A percentile compares a stretch with the other conserved stretches of the same genome.
Evolutionary conservation across 495 filamentous ascomycete species (phyloP).

Genomic region (Lasiosphaeria hispida): DNA sequence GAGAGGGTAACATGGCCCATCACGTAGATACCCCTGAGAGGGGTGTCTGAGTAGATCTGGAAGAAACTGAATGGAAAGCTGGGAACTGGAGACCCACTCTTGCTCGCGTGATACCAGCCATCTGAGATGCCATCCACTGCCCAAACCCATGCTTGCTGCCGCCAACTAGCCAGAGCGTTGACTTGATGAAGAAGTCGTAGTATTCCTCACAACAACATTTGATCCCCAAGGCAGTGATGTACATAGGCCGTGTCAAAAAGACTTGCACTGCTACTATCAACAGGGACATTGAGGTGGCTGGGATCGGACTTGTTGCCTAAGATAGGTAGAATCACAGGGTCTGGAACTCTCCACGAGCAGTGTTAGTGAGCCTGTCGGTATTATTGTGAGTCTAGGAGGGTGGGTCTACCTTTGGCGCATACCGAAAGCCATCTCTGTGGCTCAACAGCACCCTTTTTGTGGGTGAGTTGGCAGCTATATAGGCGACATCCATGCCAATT

Average conservation of each 20-base stretch:
- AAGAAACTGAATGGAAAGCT: background rate
- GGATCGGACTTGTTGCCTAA: slow-evolving; percentile 27
- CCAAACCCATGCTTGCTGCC: slow-evolving; percentile 38
- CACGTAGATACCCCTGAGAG: background rate
- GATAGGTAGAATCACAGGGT: slow-evolving; percentile 31
- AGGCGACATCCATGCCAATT: slow-evolving; percentile 42
- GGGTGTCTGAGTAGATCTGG: no score
- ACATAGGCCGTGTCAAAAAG: slow-evolving; percentile 50
- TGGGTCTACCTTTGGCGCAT: slow-evolving; percentile 30
- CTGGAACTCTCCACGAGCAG: slow-evolving; percentile 22
- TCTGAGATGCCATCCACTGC: slow-evolving; percentile 36
- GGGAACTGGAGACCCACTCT: slow-evolving; percentile 15
- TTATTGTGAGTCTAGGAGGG: background rate
- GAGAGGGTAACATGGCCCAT: slow-evolving; percentile 27
- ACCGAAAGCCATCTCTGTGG: slow-evolving; percentile 42
- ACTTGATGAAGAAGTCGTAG: slow-evolving; percentile 40
- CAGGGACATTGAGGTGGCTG: slow-evolving; percentile 38
- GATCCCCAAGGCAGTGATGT: slow-evolving; percentile 37
- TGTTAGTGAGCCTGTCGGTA: background rate
- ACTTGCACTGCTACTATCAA: slow-evolving; percentile 41
- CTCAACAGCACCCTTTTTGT: slow-evolving; percentile 39
- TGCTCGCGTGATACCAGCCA: slow-evolving; percentile 23
- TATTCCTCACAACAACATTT: slow-evolving; percentile 38
- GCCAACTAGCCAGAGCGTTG: slow-evolving; percentile 36
- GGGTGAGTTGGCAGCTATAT: slow-evolving; percentile 38